Conservation (phyloP, 2,329 filamentous ascomycete species). For the Xylariaceae sp. region DNA sequence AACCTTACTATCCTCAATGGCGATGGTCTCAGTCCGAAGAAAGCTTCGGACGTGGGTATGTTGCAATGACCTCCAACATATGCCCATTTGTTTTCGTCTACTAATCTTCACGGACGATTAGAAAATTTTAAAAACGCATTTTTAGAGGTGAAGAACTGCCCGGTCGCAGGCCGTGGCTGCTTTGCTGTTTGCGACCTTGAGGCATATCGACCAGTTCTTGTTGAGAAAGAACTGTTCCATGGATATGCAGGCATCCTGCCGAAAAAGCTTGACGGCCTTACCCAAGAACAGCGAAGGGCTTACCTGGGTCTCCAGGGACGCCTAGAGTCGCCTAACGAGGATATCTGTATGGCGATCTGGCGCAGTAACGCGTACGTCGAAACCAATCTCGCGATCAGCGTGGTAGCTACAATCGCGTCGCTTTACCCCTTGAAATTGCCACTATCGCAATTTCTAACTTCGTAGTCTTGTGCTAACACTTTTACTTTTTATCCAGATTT, state of each 20-base stretch:
- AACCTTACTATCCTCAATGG: slow-evolving; percentile 7
- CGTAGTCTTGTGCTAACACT: background rate
- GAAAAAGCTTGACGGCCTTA: slow-evolving; percentile 37
- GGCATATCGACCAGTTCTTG: slow-evolving; percentile 40
- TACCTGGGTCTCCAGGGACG: slow-evolving; percentile 40
- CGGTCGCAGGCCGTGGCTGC: slow-evolving; percentile 43
- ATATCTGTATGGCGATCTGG: slow-evolving; percentile 38
- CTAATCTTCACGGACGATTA: background rate
- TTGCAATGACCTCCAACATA: background rate
- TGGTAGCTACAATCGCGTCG: background rate
- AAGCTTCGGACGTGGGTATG: slow-evolving; percentile 14
- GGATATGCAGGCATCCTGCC: slow-evolving; percentile 34
- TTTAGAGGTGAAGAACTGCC: slow-evolving; percentile 41
- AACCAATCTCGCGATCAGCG: no score
- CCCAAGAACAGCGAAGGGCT: slow-evolving; percentile 28
- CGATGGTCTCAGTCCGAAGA: slow-evolving; percentile 12
- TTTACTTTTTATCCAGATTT: slow-evolving; percentile 13
- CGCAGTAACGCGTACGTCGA: slow-evolving; percentile 44
- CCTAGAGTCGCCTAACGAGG: slow-evolving; percentile 27
- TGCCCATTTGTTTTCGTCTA: background rate
- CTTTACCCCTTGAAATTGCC: background rate
- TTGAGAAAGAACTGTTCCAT: slow-evolving; percentile 43
- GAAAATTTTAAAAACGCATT: slow-evolving; percentile 35
- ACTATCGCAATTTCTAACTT: background rate
- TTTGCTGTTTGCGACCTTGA: slow-evolving; percentile 42